A percentile compares a stretch with the other conserved stretches of the same genome.
phyloP scores from a whole-genome alignment of 768 basidiomycete genomes.

The Gloeophyllum trabeum region DNA sequence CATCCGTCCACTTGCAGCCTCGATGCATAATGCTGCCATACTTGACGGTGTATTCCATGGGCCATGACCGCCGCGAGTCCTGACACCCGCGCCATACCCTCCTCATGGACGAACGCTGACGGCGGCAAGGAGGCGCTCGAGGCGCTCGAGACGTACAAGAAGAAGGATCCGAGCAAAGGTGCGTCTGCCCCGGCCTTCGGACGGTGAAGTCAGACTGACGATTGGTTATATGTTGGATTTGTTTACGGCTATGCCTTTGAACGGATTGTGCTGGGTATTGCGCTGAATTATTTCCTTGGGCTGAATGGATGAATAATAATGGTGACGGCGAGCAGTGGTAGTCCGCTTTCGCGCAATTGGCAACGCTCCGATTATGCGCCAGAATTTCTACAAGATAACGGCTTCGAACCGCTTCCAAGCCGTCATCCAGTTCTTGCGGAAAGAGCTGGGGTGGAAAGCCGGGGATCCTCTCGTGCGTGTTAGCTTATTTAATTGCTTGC shows the following conservation, averaged over 20 bases:
- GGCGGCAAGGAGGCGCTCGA: slow-evolving; percentile 39
- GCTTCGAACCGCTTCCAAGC: slow-evolving; percentile 91
- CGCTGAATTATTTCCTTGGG: too few relatives aligned
- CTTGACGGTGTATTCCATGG: too few relatives aligned
- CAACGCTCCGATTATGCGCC: slow-evolving; percentile 97
- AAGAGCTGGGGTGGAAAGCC: slow-evolving; percentile 79
- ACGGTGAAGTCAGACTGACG: background rate
- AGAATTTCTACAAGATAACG: slow-evolving; percentile 97
- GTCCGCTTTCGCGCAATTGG: slow-evolving; percentile 97
- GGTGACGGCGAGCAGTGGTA: slow-evolving; percentile 55
- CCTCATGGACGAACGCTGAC: slow-evolving; percentile 22
- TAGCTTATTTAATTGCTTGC: background rate
- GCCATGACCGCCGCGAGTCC: slow-evolving; percentile 4
- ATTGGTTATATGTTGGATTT: too few relatives aligned
- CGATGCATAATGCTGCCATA: too few relatives aligned
- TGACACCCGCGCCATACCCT: slow-evolving; percentile 16
- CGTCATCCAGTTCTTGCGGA: slow-evolving; percentile 86
- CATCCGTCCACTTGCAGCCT: too few relatives aligned
- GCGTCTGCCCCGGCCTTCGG: slow-evolving; percentile 3
- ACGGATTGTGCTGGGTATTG: too few relatives aligned
- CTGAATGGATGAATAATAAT: too few relatives aligned
- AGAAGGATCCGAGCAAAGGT: slow-evolving; percentile 79
- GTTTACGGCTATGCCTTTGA: too few relatives aligned
- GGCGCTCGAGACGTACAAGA: slow-evolving; percentile 79
- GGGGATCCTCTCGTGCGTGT: slow-evolving; percentile 74